Conservation (phyloP, 306 rosid genomes). For the Sechiopsis laciniata region DNA sequence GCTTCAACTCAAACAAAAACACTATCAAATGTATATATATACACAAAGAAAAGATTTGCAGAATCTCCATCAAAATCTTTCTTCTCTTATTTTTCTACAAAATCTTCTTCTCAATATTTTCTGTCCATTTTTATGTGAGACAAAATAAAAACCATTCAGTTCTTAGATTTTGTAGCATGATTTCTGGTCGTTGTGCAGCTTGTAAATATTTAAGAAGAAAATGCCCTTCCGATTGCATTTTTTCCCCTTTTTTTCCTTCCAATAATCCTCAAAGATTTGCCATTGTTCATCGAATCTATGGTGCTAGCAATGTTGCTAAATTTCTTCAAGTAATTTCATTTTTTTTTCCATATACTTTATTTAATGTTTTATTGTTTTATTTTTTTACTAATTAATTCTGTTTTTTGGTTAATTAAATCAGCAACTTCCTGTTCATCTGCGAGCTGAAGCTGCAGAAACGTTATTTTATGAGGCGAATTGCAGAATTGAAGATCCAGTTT, state of each 20-base stretch:
- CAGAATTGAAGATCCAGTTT: slow-evolving; percentile 57
- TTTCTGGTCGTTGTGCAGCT: slow-evolving; percentile 53
- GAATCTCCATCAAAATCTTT: slow-evolving; percentile 11
- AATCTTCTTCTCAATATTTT: neutral
- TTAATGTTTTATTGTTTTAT: neutral
- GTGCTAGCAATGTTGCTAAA: slow-evolving; percentile 66
- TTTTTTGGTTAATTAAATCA: slow-evolving; percentile 15
- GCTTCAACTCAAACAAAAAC: neutral
- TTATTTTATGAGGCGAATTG: slow-evolving; percentile 51
- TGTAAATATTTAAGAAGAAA: slow-evolving; percentile 69
- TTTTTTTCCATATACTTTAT: neutral
- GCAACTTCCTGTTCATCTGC: slow-evolving; percentile 41
- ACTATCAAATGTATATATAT: neutral
- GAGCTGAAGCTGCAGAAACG: slow-evolving; percentile 50
- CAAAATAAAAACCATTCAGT: no score
- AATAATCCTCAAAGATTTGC: slow-evolving; percentile 70
- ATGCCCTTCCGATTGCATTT: slow-evolving; percentile 64
- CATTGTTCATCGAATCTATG: slow-evolving; percentile 61
- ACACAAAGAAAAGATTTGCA: neutral
- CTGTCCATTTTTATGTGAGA: neutral
- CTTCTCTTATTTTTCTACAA: neutral
- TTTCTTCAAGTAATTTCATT: slow-evolving; percentile 59
- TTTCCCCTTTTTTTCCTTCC: slow-evolving; percentile 62
- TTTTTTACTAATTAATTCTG: no score
- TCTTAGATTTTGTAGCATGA: slow-evolving; percentile 10